A percentile compares a stretch with the other conserved stretches of the same genome.
phyloP scores from a whole-genome alignment of 1,139 yeast species.

The Hyphopichia khmerensis region DNA sequence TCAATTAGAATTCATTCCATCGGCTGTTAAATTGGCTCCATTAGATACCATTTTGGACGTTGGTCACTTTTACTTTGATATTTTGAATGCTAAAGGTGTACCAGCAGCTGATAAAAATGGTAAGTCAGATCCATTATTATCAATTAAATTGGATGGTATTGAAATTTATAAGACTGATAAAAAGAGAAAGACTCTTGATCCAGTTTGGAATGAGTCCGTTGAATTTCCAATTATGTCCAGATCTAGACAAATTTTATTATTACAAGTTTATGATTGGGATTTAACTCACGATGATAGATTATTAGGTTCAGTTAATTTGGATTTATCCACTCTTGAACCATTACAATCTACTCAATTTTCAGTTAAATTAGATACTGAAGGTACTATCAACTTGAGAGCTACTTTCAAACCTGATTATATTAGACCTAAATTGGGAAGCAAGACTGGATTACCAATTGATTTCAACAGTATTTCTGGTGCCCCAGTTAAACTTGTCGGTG shows the following conservation, averaged over 20 bases:
- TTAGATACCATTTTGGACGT: constrained; percentile 67
- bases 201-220: constrained; percentile 65
- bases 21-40: constrained; percentile 51
- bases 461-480: constrained; percentile 42
- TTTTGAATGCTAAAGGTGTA: constrained; percentile 54
- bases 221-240: constrained; percentile 64
- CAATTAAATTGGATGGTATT: constrained; percentile 51
- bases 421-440: constrained; percentile 52
- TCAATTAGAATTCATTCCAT: constrained; percentile 61
- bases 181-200: constrained; percentile 64
- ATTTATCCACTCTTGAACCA: constrained; percentile 49
- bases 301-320: constrained; percentile 53
- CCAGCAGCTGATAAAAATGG: constrained; percentile 81
- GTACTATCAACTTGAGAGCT: constrained; percentile 51
- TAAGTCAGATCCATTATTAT: constrained; percentile 70
- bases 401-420: constrained; percentile 65
- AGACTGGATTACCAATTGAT: constrained; percentile 41
- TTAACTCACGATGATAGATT: constrained; percentile 65
- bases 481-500: constrained; percentile 49
- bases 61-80: constrained; percentile 56
- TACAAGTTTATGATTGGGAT: constrained; percentile 74
- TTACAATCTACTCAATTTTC: constrained; percentile 43
- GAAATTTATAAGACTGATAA: constrained; percentile 57
- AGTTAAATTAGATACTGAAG: constrained; percentile 59
- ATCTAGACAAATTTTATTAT: constrained; percentile 46